Conservation (phyloP, 345 rosid genomes). For the Lagerstroemia speciosa region DNA sequence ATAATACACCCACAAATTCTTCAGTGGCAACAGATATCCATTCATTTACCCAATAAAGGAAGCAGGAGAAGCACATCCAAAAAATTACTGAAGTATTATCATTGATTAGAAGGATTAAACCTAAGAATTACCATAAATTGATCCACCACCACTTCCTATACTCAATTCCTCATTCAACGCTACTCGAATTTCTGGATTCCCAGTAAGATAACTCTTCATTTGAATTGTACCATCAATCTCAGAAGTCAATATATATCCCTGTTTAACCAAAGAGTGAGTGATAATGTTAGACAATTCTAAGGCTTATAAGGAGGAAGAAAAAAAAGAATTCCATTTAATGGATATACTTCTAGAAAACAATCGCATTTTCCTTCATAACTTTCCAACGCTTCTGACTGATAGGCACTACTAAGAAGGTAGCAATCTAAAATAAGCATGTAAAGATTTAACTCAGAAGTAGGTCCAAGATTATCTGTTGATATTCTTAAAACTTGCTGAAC, state of each 20-base stretch:
- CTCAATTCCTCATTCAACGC: conserved; percentile 91
- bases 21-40: not conserved
- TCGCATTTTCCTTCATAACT: not conserved
- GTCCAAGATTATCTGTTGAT: not conserved
- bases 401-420: not conserved
- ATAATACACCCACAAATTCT: not conserved
- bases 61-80: not conserved
- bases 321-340: not conserved
- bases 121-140: conserved; percentile 52
- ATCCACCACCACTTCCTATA: conserved; percentile 78
- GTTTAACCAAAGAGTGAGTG: conserved; percentile 12
- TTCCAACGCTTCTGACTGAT: not conserved
- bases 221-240: conserved; percentile 99
- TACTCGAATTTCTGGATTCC: conserved; percentile 92
- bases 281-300: not conserved
- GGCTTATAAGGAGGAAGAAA: not conserved
- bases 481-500: not conserved
- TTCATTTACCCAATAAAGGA: not conserved
- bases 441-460: not conserved
- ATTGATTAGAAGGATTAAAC: conserved; percentile 1
- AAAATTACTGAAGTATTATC: not conserved
- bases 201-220: conserved; percentile 97
- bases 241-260: conserved; percentile 96
- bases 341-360: not conserved
- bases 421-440: not conserved